Evolutionary conservation across 2,329 filamentous ascomycete species (phyloP), one percentile per base, ranked within the genome.

Genomic region (Aspergillus phoenicis): DNA sequence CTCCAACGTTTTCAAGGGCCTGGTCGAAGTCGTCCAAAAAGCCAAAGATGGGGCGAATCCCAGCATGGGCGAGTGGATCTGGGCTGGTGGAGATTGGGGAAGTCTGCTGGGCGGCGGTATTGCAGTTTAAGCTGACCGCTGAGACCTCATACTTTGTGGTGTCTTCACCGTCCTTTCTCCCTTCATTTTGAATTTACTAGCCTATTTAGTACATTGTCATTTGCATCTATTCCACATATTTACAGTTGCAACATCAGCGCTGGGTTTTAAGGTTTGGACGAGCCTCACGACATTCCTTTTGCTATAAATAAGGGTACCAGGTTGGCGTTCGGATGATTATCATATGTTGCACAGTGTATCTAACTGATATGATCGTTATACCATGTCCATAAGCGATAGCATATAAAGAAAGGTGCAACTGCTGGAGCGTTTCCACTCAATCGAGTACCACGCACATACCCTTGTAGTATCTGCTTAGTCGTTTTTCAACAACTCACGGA

Each of bases 401-500:
- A 39, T 43, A 38, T 43, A 15, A 15, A 43, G n/a, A 15, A 15
- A 43, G 10, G 24, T 28, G 10, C 20, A 20, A 43, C 8, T 28
- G 13, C n/a, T 8, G 10, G 24, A 15, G 17, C 52, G 28, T 17
- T 10, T n/a, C 7, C 20, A 30, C 28, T 4, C 4, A 17, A 48
- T 48, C 4, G 13, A 26, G 45, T 28, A 48, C 15, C 8, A 36
- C 28, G 8, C 6, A 26, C 24, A 24, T 24, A 8, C 10, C 28
- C 28, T 30, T 20, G n/a, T 30, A 5, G 2, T 17, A 24, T n/a
- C 36, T 47, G 15, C 11, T 54, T 26, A 26, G 30, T 66, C 66
- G 57, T 75, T 71, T 7, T 64, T 78, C 63, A 88, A 70, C 58
- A 88, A 67, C 66, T 80, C 78, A 66, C 85, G 79, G 36, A 89